These are phyloP conservation scores for Lachancea quebecensis DNA, from an alignment of 805 yeast genomes.

Conservation along the genomic window DNA sequence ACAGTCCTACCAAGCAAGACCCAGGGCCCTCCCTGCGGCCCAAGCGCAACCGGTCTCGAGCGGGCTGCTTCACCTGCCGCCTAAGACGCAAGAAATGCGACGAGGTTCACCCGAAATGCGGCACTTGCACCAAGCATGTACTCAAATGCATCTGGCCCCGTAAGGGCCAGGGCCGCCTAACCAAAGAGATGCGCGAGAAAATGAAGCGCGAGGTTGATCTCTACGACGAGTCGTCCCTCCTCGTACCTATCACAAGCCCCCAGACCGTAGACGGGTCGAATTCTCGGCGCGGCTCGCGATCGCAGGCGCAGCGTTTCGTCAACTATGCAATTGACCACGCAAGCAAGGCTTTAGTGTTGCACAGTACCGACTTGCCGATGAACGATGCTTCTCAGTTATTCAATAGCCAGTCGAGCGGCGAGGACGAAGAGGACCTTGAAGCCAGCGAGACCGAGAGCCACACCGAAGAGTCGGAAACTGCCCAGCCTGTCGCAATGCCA, in stretches of 20 bases:
- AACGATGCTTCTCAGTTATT: background rate
- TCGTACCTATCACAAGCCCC: background rate
- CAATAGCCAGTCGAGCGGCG: background rate
- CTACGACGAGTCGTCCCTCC: constrained; percentile 5
- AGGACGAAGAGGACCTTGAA: background rate
- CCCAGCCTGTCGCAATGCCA: background rate
- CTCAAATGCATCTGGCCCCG: constrained; percentile 18
- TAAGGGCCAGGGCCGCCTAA: constrained; percentile 11
- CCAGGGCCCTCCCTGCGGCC: background rate
- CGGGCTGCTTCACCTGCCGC: constrained; percentile 19
- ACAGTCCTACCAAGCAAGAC: background rate
- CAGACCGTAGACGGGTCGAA: background rate
- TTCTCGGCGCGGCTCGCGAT: background rate
- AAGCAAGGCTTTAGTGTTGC: background rate
- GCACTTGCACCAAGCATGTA: constrained; percentile 10
- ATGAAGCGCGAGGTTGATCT: constrained; percentile 11
- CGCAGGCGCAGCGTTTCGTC: background rate
- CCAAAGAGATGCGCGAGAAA: constrained; percentile 15
- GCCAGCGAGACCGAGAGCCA: background rate
- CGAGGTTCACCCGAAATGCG: constrained; percentile 16
- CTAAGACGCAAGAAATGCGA: constrained; percentile 17
- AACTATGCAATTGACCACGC: background rate
- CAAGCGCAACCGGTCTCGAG: constrained; percentile 11
- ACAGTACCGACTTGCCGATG: background rate
- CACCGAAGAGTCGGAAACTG: background rate